Conservation (phyloP, 495 filamentous ascomycete species). For the Penicillium robsamsonii region DNA sequence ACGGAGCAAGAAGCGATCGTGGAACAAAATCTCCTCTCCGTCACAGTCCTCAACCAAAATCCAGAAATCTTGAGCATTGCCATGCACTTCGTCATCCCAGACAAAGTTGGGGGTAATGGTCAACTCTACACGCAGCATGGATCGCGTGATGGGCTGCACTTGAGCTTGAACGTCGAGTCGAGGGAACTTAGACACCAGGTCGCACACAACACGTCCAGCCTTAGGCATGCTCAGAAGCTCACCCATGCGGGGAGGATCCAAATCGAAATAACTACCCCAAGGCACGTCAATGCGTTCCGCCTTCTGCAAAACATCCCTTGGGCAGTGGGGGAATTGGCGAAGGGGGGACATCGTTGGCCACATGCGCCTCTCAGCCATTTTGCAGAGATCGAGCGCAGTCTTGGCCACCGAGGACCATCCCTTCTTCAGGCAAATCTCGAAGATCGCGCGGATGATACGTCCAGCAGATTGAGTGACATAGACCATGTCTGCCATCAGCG, state of each 20-base stretch:
- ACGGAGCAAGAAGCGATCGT: conserved; percentile 90
- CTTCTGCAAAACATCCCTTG: conserved; percentile 83
- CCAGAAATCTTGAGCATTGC: conserved; percentile 89
- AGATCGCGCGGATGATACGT: conserved; percentile 91
- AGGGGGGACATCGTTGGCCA: conserved; percentile 98
- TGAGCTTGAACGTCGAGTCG: conserved; percentile 87
- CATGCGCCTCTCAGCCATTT: conserved; percentile 99
- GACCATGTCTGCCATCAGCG: conserved; percentile 97
- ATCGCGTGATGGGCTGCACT: conserved; percentile 91
- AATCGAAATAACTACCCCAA: conserved; percentile 90
- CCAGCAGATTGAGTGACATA: conserved; percentile 98
- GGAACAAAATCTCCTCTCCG: conserved; percentile 92
- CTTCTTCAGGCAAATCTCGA: conserved; percentile 94
- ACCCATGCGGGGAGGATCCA: conserved; percentile 95
- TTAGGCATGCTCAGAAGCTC: conserved; percentile 92
- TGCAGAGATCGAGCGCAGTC: conserved; percentile 90
- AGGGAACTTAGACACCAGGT: conserved; percentile 87
- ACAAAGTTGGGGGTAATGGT: conserved; percentile 94
- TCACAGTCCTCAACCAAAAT: conserved; percentile 96
- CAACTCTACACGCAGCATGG: conserved; percentile 91
- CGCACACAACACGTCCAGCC: conserved; percentile 80
- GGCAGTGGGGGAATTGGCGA: conserved; percentile 80
- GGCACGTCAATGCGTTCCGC: conserved; percentile 92
- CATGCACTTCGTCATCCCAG: conserved; percentile 91
- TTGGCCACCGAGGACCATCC: conserved; percentile 94